Evolutionary conservation across 1,139 yeast genomes (phyloP).

Genomic region (Meyerozyma athensensis): DNA sequence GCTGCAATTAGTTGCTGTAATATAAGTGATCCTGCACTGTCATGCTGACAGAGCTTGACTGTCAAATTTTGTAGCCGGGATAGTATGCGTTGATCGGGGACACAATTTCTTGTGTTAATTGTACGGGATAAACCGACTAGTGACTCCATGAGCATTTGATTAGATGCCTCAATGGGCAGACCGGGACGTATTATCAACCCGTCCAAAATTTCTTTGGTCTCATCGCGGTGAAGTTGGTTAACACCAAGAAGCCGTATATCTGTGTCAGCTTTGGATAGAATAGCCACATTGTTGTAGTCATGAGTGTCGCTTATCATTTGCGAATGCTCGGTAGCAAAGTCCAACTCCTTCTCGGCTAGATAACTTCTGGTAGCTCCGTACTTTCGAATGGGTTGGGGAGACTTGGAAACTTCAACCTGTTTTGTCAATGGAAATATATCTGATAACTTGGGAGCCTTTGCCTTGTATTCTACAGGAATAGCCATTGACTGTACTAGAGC

Average conservation of each 20-base stretch:
- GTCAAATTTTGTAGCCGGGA: not conserved
- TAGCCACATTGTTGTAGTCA: not conserved
- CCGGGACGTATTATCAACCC: not conserved
- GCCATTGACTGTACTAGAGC: not conserved
- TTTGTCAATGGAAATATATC: too few species aligned
- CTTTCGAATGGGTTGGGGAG: not conserved
- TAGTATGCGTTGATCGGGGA: not conserved
- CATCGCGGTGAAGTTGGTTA: not conserved
- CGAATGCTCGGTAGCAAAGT: not conserved
- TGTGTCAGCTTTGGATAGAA: not conserved
- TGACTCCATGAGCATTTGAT: conserved; percentile 1
- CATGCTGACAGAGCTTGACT: too few species aligned
- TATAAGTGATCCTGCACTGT: too few species aligned
- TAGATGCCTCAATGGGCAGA: not conserved
- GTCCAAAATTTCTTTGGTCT: not conserved
- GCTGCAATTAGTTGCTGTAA: too few species aligned
- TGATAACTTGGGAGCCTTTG: too few species aligned
- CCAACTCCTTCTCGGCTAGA: not conserved
- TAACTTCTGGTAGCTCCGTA: conserved; percentile 1
- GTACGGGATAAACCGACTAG: not conserved
- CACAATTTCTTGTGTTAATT: not conserved
- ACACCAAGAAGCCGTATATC: not conserved
- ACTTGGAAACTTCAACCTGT: too few species aligned
- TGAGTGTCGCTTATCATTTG: conserved; percentile 1
- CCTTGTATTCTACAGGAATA: too few species aligned